Evolutionary conservation across 1,139 yeast genomes (phyloP).

Genomic region (Pichia sorboxylosa): DNA sequence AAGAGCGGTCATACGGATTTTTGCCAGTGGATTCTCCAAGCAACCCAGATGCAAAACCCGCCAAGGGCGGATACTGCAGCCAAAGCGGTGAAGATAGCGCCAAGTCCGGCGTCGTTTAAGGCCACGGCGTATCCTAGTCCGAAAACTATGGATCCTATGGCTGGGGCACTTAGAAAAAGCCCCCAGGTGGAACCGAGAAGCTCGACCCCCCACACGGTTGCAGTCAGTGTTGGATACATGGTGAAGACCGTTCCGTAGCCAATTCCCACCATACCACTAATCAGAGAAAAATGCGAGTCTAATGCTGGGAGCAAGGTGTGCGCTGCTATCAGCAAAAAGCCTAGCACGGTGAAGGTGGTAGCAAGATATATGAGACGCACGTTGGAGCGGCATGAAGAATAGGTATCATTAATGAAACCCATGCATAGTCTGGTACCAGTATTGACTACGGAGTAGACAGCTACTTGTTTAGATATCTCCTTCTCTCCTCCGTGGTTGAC

Average conservation of each 20-base stretch:
- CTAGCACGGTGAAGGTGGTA: conserved; percentile 33
- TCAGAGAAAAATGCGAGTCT: conserved; percentile 12
- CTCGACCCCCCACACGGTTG: conserved; percentile 81
- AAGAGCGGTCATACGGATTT: no score
- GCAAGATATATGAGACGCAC: conserved; percentile 28
- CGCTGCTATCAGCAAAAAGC: conserved; percentile 25
- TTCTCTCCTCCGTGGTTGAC: conserved; percentile 4
- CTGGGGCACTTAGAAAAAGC: conserved; percentile 81
- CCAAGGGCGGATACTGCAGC: neutral
- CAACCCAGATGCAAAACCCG: conserved; percentile 16
- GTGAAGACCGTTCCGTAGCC: conserved; percentile 82
- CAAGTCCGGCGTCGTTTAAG: neutral
- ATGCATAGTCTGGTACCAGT: conserved; percentile 53
- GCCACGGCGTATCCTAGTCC: conserved; percentile 58
- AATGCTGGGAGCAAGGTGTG: conserved; percentile 1
- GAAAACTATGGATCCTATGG: conserved; percentile 63
- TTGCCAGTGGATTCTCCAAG: conserved; percentile 1
- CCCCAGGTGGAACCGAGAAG: conserved; percentile 94
- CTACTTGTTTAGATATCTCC: conserved; percentile 36
- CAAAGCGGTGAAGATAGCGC: neutral
- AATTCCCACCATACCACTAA: conserved; percentile 52
- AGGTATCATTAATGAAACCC: conserved; percentile 55
- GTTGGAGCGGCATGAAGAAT: neutral
- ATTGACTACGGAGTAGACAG: conserved; percentile 43
- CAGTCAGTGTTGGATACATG: conserved; percentile 69